Evolutionary conservation across 2,329 filamentous ascomycete genomes (phyloP), one percentile per base, ranked within the genome.

Genomic region (Ophiognomonia clavigignenti-juglandacearum): DNA sequence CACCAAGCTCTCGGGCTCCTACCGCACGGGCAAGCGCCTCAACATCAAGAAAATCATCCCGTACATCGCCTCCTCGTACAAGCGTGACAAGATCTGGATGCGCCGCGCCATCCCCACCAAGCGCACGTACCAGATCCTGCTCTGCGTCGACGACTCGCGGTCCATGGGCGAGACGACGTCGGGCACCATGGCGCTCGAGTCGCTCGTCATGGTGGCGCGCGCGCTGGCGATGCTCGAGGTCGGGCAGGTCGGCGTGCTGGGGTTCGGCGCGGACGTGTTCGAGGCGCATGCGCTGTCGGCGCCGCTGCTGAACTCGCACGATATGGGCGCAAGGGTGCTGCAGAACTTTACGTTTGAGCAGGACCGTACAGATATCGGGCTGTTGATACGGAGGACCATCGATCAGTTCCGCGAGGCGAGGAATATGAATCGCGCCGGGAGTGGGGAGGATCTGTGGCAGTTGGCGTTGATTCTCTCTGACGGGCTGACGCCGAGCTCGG

Each of bases 61-160:
- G 0, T 99, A 98, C 70, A 97, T 99, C 57, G 93, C 95, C 1
- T 97, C 91, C 0, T 85, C 87, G 62, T 98, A 96, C 77, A 97
- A 96, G 75, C 88, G 93, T 51, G 93, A 99, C 78, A 98, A 98
- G 75, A 99, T 99, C 68, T 99, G 93, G 93, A 95, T 98, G 85
- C 86, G 95, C 13, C 83, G 95, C 47, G 85, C 82, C 27, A 83
- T 96, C 41, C 95, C 95, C 1, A 92, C 85, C 31, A 97, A 97
- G 69, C 86, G 95, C 34, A 86, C 85, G 48, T 98, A 98, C 69
- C 95, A 99, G 67, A 95, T 98, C 65, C 83, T 98, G 72, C 85
- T 99, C 41, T 95, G 93, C 32, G 89, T 99, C 31, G 93, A 99
- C 65, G 93, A 98, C 71, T 92, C 86, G 59, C 88, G 87, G 65